Evolutionary conservation across 2,329 filamentous ascomycete genomes (phyloP), one percentile per base, ranked within the genome.

Genomic region (Xylariaceae sp.): DNA sequence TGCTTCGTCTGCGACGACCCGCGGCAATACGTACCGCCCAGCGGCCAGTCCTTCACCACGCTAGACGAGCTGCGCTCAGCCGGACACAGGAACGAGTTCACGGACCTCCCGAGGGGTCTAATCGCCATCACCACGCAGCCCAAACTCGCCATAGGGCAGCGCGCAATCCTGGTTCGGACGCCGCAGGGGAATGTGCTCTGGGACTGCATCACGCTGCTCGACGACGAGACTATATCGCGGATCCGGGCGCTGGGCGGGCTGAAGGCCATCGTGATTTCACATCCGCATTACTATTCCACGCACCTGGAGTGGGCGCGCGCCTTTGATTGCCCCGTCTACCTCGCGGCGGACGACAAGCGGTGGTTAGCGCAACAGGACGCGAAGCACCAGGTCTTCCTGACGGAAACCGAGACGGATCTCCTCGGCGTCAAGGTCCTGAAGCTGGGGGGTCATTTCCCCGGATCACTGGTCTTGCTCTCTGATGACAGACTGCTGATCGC

Each of bases 251-350:
- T 84, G 6, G 88, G 88, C 41, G 87, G 87, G 0, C 65, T 95
- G 12, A 73, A 74, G 32, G 88, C 85, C 0, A 91, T 94, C 43
- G 83, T 84, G 61, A 89, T 92, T 58, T 85, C 80, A 10, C 88
- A 95, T 70, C 89, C 89, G 49, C 89, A 95, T 67, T 95, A 88
- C 71, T 94, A 89, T 71, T 84, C 84, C 13, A 87, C 88, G 3
- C 86, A 90, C 67, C 69, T 88, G 0, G 81, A 86, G 60, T 95
- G 89, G 89, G 85, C 86, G 0, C 67, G 74, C 42, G 76, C 77
- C 0, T 92, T 94, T 61, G 61, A 71, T 4, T 91, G 88, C 62
- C 84, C 83, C 0, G 82, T 94, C 0, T 92, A 88, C 63, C 65
- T 89, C 1, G 76, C 85, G 0, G 69, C 69, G 5, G 85, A 87